phyloP scores from a whole-genome alignment of 73 alveolate species.

The Durusdinium trenchii region DNA sequence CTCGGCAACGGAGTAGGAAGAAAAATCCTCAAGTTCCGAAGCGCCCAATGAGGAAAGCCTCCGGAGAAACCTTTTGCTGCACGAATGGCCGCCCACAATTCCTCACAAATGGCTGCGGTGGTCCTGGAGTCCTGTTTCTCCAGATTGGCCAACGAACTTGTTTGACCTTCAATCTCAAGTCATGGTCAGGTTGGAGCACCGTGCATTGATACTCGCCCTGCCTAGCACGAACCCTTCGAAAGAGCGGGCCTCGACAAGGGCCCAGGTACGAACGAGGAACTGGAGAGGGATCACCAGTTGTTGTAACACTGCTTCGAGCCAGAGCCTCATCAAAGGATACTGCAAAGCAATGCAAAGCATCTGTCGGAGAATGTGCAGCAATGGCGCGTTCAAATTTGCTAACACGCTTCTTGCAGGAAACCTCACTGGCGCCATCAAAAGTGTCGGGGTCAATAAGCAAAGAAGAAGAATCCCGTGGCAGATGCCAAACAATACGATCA shows the following conservation, averaged over 20 bases:
- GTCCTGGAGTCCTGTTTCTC: not conserved
- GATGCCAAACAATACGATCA: not conserved
- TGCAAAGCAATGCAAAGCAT: not conserved
- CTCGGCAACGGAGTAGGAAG: not conserved
- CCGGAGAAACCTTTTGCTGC: not conserved
- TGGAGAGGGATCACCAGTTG: not conserved
- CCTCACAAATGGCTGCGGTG: not conserved
- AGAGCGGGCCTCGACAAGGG: not conserved
- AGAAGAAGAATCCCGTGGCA: not conserved
- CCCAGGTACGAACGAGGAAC: not conserved
- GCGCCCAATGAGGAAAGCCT: not conserved
- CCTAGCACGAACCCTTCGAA: not conserved
- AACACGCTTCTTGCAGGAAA: not conserved
- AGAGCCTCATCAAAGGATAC: not conserved
- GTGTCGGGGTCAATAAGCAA: not conserved
- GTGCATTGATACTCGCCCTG: not conserved
- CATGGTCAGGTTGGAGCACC: not conserved
- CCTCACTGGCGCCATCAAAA: not conserved
- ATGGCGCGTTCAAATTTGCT: not conserved
- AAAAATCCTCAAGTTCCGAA: not conserved
- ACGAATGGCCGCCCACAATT: not conserved
- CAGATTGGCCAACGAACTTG: not conserved
- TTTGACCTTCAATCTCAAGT: not conserved
- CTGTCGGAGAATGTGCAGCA: not conserved
- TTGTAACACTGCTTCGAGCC: not conserved